A percentile compares a stretch with the other conserved stretches of the same genome.
These are phyloP conservation scores for Cicer cuneatum DNA, from an alignment of 306 rosid species.

Conservation along the genomic window DNA sequence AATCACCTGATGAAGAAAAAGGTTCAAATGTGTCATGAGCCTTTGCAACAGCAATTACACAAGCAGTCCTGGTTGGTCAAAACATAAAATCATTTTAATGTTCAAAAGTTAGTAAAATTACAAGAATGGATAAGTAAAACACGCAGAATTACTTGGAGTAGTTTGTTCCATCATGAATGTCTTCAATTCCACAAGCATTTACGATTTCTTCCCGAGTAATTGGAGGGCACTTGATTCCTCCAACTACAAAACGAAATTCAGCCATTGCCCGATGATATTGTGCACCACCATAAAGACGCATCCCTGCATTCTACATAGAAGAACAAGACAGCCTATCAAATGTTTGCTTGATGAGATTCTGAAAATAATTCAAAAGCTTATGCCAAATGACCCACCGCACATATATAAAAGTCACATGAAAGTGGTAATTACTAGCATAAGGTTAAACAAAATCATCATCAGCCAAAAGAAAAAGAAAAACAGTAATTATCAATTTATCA, in stretches of 20 bases:
- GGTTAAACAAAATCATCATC: conserved; percentile 21
- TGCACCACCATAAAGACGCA: conserved; percentile 99
- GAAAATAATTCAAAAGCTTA: conserved; percentile 18
- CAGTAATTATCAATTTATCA: not conserved
- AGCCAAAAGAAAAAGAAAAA: conserved; percentile 33
- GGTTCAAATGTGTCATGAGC: conserved; percentile 98
- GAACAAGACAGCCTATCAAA: conserved; percentile 34
- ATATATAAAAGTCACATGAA: conserved; percentile 27
- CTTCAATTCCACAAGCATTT: conserved; percentile 99
- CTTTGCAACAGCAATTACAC: conserved; percentile 97
- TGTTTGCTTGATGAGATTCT: conserved; percentile 32
- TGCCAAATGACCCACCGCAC: conserved; percentile 2
- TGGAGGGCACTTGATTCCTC: conserved; percentile 98
- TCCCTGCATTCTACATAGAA: conserved; percentile 83
- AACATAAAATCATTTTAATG: conserved; percentile 14
- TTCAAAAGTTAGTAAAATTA: not conserved
- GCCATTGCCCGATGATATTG: conserved; percentile 99
- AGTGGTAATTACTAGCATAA: conserved; percentile 4
- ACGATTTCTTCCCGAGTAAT: conserved; percentile 95
- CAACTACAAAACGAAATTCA: conserved; percentile 96
- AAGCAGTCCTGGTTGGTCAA: conserved; percentile 79
- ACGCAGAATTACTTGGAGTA: conserved; percentile 76
- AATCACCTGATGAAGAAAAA: conserved; percentile 88
- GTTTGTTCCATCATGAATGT: conserved; percentile 96
- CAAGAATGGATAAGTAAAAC: conserved; percentile 18